Evolutionary conservation across 257 asterid genomes (phyloP), one percentile per base, ranked within the genome.

Genomic region (Solanum neorickii): DNA sequence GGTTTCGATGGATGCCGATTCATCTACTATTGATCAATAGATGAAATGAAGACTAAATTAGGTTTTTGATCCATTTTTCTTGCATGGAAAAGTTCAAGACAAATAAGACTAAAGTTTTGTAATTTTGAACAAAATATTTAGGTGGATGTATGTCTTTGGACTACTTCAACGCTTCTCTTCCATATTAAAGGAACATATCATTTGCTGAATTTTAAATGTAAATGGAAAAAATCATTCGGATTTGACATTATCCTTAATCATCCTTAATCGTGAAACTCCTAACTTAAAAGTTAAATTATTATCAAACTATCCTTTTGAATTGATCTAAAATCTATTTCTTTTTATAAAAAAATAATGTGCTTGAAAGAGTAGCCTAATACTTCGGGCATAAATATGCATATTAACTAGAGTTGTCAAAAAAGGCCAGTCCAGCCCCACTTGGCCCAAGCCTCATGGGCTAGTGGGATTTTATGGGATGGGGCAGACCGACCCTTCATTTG

Each of bases 1-100:
- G 98, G 99, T 89, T 94, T 92, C 37, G 94, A 93, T 87, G 98
- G 96, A 5, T 97, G 99, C 90, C 95, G 87, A 87, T 97, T 97
- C 86, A 21, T 93, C 83, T 95, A 91, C 90, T 80, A 75, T 20
- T 96, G 92, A 89, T 33, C 44, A 78, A 44, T 78, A 29, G n/a
- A 78, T 78, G 65, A 44, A 74, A 52, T 52, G 62, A 52, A 52
- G 62, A 52, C 62, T 52, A 37, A 35, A 74, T 33, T 74, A 41
- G 23, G 33, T 33, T 39, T 10, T 47, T 80, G 46, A 80, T 29
- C 56, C n/a, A 47, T 16, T 80, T 52, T 80, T 80, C 68, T 80
- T 47, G 42, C 44, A 80, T 29, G 44, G 85, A 29, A 49, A 25
- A 27, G 42, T 80, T 80, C 42, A 47, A 80, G 68, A 42, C 14